Base-by-base conservation (phyloP, 768 basidiomycete genomes). In the Phylloporus sp. region DNA sequence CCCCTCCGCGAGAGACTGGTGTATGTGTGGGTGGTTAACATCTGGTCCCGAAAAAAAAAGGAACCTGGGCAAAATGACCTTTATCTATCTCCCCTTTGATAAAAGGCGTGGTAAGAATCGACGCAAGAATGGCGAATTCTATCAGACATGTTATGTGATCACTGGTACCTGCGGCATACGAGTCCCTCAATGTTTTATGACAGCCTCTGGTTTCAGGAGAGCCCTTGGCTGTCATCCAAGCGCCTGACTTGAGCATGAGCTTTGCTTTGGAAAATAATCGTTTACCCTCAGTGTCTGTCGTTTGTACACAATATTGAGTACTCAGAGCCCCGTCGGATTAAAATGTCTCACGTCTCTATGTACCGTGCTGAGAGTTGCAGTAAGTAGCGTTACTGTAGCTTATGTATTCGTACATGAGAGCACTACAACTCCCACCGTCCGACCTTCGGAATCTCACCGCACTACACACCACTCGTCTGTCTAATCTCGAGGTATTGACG, bases 161-260 rank as follows among this genome's bases (percentile, higher is more conserved):
- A 29, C 28, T 29, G 28, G n/a, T n/a, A n/a, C n/a, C n/a, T n/a
- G n/a, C n/a, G n/a, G n/a, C n/a, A n/a, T n/a, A n/a, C n/a, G n/a
- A n/a, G 24, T 24, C 22, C 22, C 10, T 12, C 22, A 23, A 22
- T n/a, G 16, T 20, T 13, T 31, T 36, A 18, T 7, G 31, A 32
- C 7, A 5, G 36, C 11, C 31, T 44, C 43, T 20, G 10, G 16
- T n/a, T 9, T 36, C 34, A 31, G 35, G 40, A 23, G 10, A 43
- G 3, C 22, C 26, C 28, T 20, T 10, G 16, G 2, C 18, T 20
- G 24, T 54, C 23, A 11, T 18, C 9, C 13, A 40, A 78, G 48
- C 78, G 72, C 52, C 81, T 73, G 34, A 82, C 71, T 62, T 86
- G 78, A 86, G n/a, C 9, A 86, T 88, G 86, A 56, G 87, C 87